phyloP scores from a whole-genome alignment of 2,329 filamentous ascomycete species.

The Pochonia chlamydosporia region DNA sequence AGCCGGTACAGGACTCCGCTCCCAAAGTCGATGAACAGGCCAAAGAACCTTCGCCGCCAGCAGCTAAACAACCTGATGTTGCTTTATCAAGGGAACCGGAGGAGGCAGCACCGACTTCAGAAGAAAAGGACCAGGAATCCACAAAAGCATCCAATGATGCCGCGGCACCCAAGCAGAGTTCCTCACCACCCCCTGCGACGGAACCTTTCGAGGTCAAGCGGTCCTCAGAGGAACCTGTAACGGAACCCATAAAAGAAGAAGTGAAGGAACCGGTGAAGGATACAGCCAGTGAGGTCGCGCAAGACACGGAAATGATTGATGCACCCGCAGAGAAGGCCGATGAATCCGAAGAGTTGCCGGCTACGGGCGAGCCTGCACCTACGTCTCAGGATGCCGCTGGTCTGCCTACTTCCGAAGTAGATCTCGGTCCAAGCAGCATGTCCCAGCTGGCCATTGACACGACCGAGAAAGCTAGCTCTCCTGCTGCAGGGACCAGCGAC shows the following conservation, averaged over 20 bases:
- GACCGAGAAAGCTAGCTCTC: slow-evolving; percentile 22
- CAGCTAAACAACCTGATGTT: too few species aligned
- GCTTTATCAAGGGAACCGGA: background rate
- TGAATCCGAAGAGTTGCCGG: slow-evolving; percentile 13
- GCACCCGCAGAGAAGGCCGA: slow-evolving; percentile 12
- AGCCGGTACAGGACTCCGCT: background rate
- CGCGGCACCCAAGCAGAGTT: background rate
- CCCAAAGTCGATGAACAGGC: slow-evolving; percentile 5
- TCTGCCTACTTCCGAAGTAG: slow-evolving; percentile 26
- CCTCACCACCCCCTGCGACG: background rate
- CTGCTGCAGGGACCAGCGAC: slow-evolving; percentile 29
- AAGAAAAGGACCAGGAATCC: background rate
- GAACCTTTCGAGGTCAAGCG: background rate
- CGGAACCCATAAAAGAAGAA: too few species aligned
- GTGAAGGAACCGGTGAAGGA: background rate
- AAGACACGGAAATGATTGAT: slow-evolving; percentile 22
- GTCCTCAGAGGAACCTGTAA: background rate
- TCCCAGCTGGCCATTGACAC: slow-evolving; percentile 33
- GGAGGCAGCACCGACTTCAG: background rate
- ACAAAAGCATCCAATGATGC: slow-evolving; percentile 5
- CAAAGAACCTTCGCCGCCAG: too few species aligned
- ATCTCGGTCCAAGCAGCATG: slow-evolving; percentile 29
- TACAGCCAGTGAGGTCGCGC: slow-evolving; percentile 2
- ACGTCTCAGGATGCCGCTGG: slow-evolving; percentile 14
- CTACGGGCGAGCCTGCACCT: slow-evolving; percentile 9